A percentile compares a stretch with the other conserved stretches of the same genome.
Evolutionary conservation across 257 asterid species (phyloP).

Genomic region (Linaria vulgaris): DNA sequence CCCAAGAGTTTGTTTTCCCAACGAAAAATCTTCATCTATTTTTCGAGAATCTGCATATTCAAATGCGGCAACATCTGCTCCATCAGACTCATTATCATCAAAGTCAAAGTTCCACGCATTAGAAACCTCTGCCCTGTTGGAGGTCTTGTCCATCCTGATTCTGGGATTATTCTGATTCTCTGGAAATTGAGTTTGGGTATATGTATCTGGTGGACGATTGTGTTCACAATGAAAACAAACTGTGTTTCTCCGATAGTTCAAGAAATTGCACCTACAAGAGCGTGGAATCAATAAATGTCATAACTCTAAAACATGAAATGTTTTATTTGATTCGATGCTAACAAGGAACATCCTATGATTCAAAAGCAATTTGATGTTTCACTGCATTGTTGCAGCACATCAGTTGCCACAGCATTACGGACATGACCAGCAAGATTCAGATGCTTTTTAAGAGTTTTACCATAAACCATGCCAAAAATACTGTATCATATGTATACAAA

Average conservation of each 20-base stretch:
- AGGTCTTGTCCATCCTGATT: slow-evolving; percentile 42
- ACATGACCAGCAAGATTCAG: too few species aligned
- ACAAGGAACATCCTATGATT: too few species aligned
- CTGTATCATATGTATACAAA: too few species aligned
- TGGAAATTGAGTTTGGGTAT: slow-evolving; percentile 47
- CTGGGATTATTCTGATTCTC: slow-evolving; percentile 51
- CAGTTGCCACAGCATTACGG: too few species aligned
- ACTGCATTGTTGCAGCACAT: too few species aligned
- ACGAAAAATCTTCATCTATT: slow-evolving; percentile 46
- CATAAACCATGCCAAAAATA: too few species aligned
- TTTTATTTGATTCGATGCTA: too few species aligned
- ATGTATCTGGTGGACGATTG: slow-evolving; percentile 87
- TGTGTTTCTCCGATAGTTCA: slow-evolving; percentile 90
- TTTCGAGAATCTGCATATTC: slow-evolving; percentile 85
- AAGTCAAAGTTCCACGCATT: slow-evolving; percentile 95
- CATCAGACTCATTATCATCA: slow-evolving; percentile 96
- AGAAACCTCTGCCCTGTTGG: slow-evolving; percentile 56
- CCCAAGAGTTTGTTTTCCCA: slow-evolving; percentile 29
- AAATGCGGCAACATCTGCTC: slow-evolving; percentile 92
- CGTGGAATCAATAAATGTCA: slow-evolving; percentile 26
- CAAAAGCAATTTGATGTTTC: too few species aligned
- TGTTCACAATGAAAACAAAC: slow-evolving; percentile 94
- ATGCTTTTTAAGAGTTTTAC: too few species aligned
- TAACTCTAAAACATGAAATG: slow-evolving; percentile 5
- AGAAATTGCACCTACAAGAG: slow-evolving; percentile 84